phyloP scores from a whole-genome alignment of 352 stramenopile species.

The Detonula confervacea region DNA sequence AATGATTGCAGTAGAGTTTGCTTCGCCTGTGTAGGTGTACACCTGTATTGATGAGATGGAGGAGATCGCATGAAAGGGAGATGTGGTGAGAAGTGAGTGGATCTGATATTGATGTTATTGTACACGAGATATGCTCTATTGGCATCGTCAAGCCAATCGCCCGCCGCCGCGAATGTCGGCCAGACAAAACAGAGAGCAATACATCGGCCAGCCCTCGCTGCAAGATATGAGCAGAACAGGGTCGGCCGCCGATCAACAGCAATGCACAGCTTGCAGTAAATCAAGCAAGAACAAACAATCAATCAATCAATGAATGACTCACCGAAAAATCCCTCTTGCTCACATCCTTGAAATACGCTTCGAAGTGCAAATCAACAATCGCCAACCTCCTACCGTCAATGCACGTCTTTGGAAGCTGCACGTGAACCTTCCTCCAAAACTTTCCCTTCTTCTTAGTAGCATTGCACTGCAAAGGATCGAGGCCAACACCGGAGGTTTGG shows the following conservation, averaged over 20 bases:
- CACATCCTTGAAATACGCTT: not conserved
- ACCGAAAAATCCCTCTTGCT: not conserved
- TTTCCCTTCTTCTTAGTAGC: not conserved
- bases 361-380: not conserved
- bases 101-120: too few species aligned
- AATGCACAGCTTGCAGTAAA: not conserved
- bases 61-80: not conserved
- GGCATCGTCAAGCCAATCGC: too few species aligned
- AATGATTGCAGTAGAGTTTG: not conserved
- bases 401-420: not conserved
- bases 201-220: too few species aligned
- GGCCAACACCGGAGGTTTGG: not conserved
- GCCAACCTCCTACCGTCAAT: conserved; percentile 1
- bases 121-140: too few species aligned
- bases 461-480: not conserved
- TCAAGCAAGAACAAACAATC: not conserved
- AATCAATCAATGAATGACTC: not conserved
- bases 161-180: too few species aligned
- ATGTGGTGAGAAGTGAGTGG: not conserved
- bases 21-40: not conserved
- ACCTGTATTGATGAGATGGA: not conserved
- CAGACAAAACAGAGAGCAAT: too few species aligned
- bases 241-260: not conserved
- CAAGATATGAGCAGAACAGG: too few species aligned
- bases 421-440: conserved; percentile 1